phyloP scores from a whole-genome alignment of 306 rosid genomes.

The Casuarina glauca region DNA sequence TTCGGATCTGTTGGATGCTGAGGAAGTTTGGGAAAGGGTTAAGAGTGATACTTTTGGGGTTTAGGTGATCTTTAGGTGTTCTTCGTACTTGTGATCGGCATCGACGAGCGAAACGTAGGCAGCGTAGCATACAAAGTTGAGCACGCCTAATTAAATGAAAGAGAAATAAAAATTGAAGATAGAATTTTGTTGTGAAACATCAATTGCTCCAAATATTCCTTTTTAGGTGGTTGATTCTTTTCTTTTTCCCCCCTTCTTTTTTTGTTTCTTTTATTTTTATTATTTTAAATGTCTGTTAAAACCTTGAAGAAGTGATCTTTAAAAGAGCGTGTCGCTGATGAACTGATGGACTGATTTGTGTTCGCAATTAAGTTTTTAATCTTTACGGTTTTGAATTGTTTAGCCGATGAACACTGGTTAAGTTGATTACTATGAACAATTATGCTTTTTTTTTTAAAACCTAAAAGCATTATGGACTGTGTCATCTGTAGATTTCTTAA shows the following conservation, averaged over 20 bases:
- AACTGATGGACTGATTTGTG: neutral
- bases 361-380: neutral
- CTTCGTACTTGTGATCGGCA: neutral
- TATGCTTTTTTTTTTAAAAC: neutral
- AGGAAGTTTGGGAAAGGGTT: neutral
- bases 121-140: neutral
- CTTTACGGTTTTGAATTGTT: neutral
- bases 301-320: neutral
- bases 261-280: no score
- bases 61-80: neutral
- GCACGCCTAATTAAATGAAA: neutral
- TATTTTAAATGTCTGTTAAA: neutral
- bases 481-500: neutral
- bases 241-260: neutral
- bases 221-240: neutral
- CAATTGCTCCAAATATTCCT: neutral
- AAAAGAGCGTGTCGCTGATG: neutral
- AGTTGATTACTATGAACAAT: no score
- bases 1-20: constrained; percentile 6
- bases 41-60: neutral
- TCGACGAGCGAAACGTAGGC: neutral
- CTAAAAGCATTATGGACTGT: neutral
- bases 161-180: neutral
- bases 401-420: neutral
- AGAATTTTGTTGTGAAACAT: neutral